phyloP scores from a whole-genome alignment of 2,329 filamentous ascomycete genomes.

The Aspergillus clavatus region DNA sequence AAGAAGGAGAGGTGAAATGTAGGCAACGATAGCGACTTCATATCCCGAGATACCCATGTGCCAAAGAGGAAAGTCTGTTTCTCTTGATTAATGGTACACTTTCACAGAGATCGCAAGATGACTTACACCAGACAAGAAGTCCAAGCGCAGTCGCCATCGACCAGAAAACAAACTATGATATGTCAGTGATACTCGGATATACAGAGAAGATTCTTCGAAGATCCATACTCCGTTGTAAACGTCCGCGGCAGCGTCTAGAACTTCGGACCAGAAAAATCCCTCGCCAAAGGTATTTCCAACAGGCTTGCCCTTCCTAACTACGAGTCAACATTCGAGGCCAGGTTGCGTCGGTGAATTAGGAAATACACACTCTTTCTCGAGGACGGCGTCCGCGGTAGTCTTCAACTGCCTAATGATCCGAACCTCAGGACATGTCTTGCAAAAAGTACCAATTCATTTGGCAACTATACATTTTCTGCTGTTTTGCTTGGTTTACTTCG shows the following conservation, averaged over 20 bases:
- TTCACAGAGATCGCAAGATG: background rate
- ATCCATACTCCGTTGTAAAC: slow-evolving; percentile 78
- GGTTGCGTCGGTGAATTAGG: slow-evolving; percentile 22
- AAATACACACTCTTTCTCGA: slow-evolving; percentile 68
- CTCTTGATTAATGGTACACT: slow-evolving; percentile 18
- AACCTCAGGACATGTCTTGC: slow-evolving; percentile 34
- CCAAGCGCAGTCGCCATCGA: slow-evolving; percentile 86
- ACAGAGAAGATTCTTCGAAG: background rate
- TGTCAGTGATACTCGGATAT: slow-evolving; percentile 19
- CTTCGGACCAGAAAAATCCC: slow-evolving; percentile 67
- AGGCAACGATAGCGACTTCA: slow-evolving; percentile 81
- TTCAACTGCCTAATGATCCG: slow-evolving; percentile 46
- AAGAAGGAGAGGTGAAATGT: slow-evolving; percentile 74
- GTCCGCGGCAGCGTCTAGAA: slow-evolving; percentile 78
- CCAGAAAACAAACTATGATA: slow-evolving; percentile 81
- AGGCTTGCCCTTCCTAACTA: slow-evolving; percentile 66
- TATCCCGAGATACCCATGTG: slow-evolving; percentile 98
- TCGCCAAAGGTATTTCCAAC: slow-evolving; percentile 65
- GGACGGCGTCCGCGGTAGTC: slow-evolving; percentile 43
- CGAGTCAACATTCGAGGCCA: slow-evolving; percentile 19
- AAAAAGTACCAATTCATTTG: slow-evolving; percentile 35
- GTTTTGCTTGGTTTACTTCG: slow-evolving; percentile 60
- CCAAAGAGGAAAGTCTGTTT: slow-evolving; percentile 86
- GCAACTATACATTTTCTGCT: slow-evolving; percentile 48
- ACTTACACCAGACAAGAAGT: slow-evolving; percentile 87